Evolutionary conservation across 2,329 filamentous ascomycete species (phyloP), one percentile per base, ranked within the genome.

Genomic region (Talaromyces funiculosus): DNA sequence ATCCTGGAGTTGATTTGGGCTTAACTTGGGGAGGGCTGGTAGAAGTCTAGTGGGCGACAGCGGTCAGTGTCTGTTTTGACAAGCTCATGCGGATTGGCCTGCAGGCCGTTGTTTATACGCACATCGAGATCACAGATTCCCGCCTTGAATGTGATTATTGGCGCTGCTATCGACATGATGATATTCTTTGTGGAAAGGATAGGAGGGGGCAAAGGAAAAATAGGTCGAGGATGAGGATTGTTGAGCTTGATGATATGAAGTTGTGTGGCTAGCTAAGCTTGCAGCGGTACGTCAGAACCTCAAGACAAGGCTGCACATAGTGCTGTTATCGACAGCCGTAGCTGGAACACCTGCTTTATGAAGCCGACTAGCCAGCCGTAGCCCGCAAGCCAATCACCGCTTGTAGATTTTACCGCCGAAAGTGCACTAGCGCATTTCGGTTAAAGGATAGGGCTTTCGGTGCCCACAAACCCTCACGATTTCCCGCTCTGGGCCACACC

Each of bases 121-220:
- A 96, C 92, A 74, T 92, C 87, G 63, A 93, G 75, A 57, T 94
- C 87, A 78, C 93, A 97, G 75, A 85, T 85, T 75, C 93, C 93
- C 65, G 93, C 93, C 83, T 96, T 97, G 84, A 97, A 97, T 16
- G 92, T 96, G 74, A 97, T 92, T 72, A 96, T 84, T 33, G 93
- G 92, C 67, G 83, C 75, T 76, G 83, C 75, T 76, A 90, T 86
- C 64, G 92, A 90, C 92, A 96, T 97, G 65, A 63, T 80, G 67
- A 24, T 24, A 38, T 33, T 16, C 4, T 37, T 9, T 33, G 53
- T 31, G 47, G 31, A n/a, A 38, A 35, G 14, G 10, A 29, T 31
- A 47, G 53, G 22, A 59, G 33, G 31, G 14, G 40, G 33, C 26
- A 61, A 47, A 62, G 47, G 59, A 45, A 45, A 64, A 64, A 54